phyloP scores from a whole-genome alignment of 1,284 basidiomycete species.

The Cutaneotrichosporon cyanovorans region DNA sequence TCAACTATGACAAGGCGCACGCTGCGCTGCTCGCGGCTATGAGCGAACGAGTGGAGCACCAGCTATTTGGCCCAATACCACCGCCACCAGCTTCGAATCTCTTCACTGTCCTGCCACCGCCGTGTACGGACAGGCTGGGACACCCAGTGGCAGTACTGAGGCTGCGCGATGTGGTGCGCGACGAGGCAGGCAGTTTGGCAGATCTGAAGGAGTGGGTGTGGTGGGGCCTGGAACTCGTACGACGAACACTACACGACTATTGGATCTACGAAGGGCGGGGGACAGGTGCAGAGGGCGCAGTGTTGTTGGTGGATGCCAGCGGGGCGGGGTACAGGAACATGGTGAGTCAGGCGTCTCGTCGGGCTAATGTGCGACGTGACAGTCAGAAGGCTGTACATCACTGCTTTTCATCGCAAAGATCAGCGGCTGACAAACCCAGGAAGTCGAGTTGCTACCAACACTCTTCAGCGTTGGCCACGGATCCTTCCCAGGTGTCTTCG shows the following conservation, averaged over 20 bases:
- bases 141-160: constrained; percentile 40
- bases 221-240: constrained; percentile 39
- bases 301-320: constrained; percentile 38
- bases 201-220: constrained; percentile 41
- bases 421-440: constrained; percentile 24
- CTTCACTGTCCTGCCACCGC: constrained; percentile 35
- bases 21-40: constrained; percentile 21
- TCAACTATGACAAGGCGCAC: constrained; percentile 28
- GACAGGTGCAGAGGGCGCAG: constrained; percentile 33
- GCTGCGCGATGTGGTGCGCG: constrained; percentile 29
- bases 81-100: constrained; percentile 21
- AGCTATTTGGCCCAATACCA: constrained; percentile 29
- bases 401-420: too few relatives aligned
- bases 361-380: neutral
- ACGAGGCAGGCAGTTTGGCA: constrained; percentile 30
- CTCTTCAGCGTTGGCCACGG: constrained; percentile 37
- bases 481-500: constrained; percentile 44
- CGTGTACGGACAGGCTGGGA: constrained; percentile 26
- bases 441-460: constrained; percentile 43
- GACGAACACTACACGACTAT: constrained; percentile 32
- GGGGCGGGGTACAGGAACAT: constrained; percentile 43
- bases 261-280: constrained; percentile 23
- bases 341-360: constrained; percentile 22
- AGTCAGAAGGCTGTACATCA: too few relatives aligned
- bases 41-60: constrained; percentile 17